A percentile compares a stretch with the other conserved stretches of the same genome.
phyloP scores from a whole-genome alignment of 1,284 basidiomycete genomes.

The Neonothopanus nambi region DNA sequence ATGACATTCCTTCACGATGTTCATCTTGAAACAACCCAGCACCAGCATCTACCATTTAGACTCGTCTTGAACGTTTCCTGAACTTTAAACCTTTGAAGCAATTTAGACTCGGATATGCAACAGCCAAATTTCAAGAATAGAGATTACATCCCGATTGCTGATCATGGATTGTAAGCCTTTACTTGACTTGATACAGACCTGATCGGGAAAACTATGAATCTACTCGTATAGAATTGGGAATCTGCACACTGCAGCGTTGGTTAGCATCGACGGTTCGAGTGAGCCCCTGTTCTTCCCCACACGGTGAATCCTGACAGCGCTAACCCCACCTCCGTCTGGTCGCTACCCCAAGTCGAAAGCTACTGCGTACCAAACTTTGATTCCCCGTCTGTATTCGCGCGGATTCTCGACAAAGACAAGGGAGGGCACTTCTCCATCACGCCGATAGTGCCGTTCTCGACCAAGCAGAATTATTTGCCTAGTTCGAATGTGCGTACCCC shows the following conservation, averaged over 20 bases:
- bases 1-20: no score
- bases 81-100: no score
- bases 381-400: conserved; percentile 87
- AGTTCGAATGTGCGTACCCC: conserved; percentile 71
- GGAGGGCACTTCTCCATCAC: conserved; percentile 92
- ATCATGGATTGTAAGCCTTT: conserved; percentile 64
- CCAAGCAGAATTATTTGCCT: conserved; percentile 87
- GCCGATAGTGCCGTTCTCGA: conserved; percentile 64
- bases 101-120: no score
- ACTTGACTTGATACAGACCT: no score
- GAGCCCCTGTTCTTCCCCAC: conserved; percentile 26
- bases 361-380: conserved; percentile 94
- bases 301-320: no score
- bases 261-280: conserved; percentile 82
- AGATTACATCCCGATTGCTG: conserved; percentile 67
- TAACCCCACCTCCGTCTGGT: neutral
- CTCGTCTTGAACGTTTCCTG: no score
- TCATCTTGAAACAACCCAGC: no score
- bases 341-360: conserved; percentile 64
- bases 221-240: conserved; percentile 66
- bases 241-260: conserved; percentile 76
- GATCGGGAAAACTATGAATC: no score
- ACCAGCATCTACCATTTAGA: no score
- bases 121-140: conserved; percentile 27
- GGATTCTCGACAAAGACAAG: conserved; percentile 84